Base-by-base conservation (phyloP, 2,329 filamentous ascomycete genomes). In the Ophiostoma sp. region DNA sequence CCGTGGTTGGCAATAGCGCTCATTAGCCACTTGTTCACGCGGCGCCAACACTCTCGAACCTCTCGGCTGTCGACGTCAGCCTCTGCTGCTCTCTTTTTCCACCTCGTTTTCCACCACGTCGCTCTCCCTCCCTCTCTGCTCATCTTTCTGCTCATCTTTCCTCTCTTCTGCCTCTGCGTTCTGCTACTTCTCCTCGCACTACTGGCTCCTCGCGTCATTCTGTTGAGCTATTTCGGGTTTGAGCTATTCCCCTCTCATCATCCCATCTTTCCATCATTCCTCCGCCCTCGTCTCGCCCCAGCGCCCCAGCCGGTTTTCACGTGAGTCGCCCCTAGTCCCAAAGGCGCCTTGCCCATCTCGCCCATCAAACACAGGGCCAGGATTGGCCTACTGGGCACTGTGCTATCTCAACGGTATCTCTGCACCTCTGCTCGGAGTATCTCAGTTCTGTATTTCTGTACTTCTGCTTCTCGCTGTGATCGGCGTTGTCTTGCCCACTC, bases 401-500 rank as follows among this genome's bases (percentile, higher is more conserved):
- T 27, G 27, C 27, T 27, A 27, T 27, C 27, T 27, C 2, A 27
- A 27, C 27, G 27, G 27, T 27, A 27, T 27, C 27, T 27, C 27
- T 27, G 27, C 27, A 27, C 27, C 27, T 27, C 27, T 27, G 27
- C 27, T 27, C 27, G 27, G 27, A 27, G 27, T 27, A 27, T 27
- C 27, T 27, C 27, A 27, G n/a, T n/a, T n/a, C 27, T 27, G 27
- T 27, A 27, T 27, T 27, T 27, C 27, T 27, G 27, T 27, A 27
- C 27, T 27, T 62, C 38, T 40, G 36, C 12, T 40, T 41, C 58
- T 36, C 36, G 27, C 58, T 62, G 58, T 41, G 58, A 62, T 62
- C 58, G 58, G 58, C 58, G 58, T 38, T 58, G 52, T 58, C 52
- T 14, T 58, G n/a, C 52, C 58, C 58, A 62, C 49, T 55, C 49